Base-by-base conservation (phyloP, 2,329 filamentous ascomycete genomes). In the Lomentospora prolificans region DNA sequence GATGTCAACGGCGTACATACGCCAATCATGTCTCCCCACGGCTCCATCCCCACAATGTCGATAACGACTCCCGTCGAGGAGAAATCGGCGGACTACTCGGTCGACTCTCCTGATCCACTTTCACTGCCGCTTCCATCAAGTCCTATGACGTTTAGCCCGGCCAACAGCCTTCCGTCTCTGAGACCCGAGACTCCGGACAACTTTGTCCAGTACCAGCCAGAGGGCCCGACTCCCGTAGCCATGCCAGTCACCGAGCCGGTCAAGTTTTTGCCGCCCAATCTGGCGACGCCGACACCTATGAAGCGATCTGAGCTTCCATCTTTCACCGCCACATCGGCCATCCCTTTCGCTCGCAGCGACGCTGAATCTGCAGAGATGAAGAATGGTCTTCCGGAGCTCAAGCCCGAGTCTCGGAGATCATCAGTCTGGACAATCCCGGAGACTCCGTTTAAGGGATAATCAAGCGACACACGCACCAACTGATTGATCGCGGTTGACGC, bases 191-290 rank as follows among this genome's bases (percentile, higher is more conserved):
- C 55, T 1, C 58, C 65, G 1, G 72, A 77, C 53, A 62, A 76
- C 22, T 82, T 82, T 58, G 69, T 82, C 24, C 72, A 72, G 0
- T 82, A 81, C 59, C 76, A 82, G 57, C 78, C 80, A 0, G 73
- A 79, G n/a, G 80, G 79, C 0, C 75, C 77, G 1, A 58, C 67
- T 0, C 70, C 78, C 0, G 63, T 66, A 3, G 54, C 72, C 1
- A 59, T 74, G 14, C 61, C 67, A 5, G 67, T 67, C 30, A 64
- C 69, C 28, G 72, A 74, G 58, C 66, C 71, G 3, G 65, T 81
- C 54, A 72, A 72, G 54, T 82, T 78, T 78, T 67, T 80, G 24
- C 75, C 76, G 12, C 76, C 78, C 3, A 79, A 77, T 57, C 68
- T 65, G 4, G 60, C 62, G 7, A 67, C 67, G 39, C 68, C 70